Evolutionary conservation across 73 alveolate genomes (phyloP), one percentile per base, ranked within the genome.

Genomic region (Symbiodinium pilosum): DNA sequence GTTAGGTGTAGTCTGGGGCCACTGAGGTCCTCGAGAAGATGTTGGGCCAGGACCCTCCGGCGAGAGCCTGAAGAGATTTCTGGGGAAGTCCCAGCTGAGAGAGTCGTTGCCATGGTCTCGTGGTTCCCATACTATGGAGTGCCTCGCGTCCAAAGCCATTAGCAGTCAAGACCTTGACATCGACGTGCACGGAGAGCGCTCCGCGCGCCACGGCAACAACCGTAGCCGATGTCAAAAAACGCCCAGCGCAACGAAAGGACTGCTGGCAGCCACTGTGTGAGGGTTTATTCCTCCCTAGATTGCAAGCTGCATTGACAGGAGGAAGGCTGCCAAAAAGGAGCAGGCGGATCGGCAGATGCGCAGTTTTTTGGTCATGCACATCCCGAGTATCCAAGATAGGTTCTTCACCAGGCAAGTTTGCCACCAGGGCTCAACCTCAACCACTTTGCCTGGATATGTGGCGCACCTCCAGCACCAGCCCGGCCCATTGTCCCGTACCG

Each of bases 1-100:
- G n/a, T n/a, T n/a, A 30, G 47, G 43, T 21, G 4, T 75, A 12
- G 30, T 14, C 34, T 34, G 43, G 9, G 51, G 28, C n/a, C 69
- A 47, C 41, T 39, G 32, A 91, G 97, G 97, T 91, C 39, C 88
- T 91, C 30, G 83, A 91, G 52, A 69, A 59, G 81, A 68, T 91
- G 97, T 69, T 71, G 75, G 20, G 54, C 26, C 89, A 91, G 36
- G 97, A 91, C 4, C 97, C 97, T 54, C 97, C 97, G 38, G 97
- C 38, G 12, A 30, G 83, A 59, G 44, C 86, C 81, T 64, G 30
- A 64, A 28, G 59, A n/a, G n/a, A n/a, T n/a, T n/a, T n/a, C n/a
- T n/a, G n/a, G n/a, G n/a, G n/a, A n/a, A n/a, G n/a, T n/a, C n/a
- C 18, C 30, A 18, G 14, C 12, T 64, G 81, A 64, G 32, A 28